Percentiles rank a stretch among this genome's conserved stretches.
Evolutionary conservation across 1,284 basidiomycete species (phyloP).

Genomic region (Neotropicomus parvogracilis): DNA sequence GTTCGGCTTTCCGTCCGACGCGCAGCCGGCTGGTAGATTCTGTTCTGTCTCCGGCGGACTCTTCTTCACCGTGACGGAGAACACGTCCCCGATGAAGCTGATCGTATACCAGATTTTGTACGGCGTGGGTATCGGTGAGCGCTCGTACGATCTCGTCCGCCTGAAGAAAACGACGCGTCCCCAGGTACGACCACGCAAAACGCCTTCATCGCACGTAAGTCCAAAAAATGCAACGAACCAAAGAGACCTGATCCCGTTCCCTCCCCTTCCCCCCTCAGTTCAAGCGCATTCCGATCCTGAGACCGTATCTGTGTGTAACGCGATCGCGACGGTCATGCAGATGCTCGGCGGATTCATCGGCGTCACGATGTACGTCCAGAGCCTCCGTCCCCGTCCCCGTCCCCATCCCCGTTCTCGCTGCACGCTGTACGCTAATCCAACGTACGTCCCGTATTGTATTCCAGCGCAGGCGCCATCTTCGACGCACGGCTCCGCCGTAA

Average conservation of each 20-base stretch:
- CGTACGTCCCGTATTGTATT: too few species aligned
- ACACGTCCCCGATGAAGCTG: slow-evolving; percentile 9
- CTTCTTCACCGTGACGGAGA: slow-evolving; percentile 9
- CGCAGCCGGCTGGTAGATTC: slow-evolving; percentile 2
- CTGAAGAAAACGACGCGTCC: background rate
- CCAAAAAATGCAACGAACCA: too few species aligned
- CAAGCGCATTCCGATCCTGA: slow-evolving; percentile 10
- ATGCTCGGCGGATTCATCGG: slow-evolving; percentile 20
- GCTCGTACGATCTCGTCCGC: background rate
- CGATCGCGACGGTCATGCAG: slow-evolving; percentile 15
- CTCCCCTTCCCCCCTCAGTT: too few species aligned
- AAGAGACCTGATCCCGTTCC: background rate
- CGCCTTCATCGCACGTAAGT: slow-evolving; percentile 13
- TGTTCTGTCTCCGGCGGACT: slow-evolving; percentile 14
- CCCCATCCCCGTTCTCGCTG: too few species aligned
- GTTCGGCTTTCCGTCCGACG: background rate
- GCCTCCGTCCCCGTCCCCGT: too few species aligned
- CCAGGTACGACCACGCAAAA: slow-evolving; percentile 13
- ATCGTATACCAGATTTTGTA: slow-evolving; percentile 15
- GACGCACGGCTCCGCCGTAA: slow-evolving; percentile 9
- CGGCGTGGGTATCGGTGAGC: slow-evolving; percentile 15
- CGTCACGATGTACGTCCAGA: slow-evolving; percentile 13
- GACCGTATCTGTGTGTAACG: slow-evolving; percentile 10
- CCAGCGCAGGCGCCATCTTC: slow-evolving; percentile 14
- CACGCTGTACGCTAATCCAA: too few species aligned